Base-by-base conservation (phyloP, 306 rosid genomes). In the Sicyos baderoa region DNA sequence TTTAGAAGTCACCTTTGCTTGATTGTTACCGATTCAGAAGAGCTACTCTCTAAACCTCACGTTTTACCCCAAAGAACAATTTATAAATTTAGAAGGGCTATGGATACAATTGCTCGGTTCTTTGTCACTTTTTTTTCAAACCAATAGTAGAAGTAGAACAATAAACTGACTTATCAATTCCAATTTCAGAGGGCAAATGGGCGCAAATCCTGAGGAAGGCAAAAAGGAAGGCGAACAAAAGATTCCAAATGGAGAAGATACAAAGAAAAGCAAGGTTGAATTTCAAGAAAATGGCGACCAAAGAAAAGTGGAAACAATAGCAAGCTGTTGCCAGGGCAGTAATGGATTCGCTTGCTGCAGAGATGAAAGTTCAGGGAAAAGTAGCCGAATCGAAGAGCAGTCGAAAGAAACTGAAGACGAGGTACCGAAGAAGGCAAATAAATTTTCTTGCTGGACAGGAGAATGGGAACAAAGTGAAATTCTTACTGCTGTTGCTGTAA, bases 261-360 rank as follows among this genome's bases (percentile, higher is more conserved):
- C 9, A 66, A 73, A 75, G 72, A 60, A 56, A 57, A 78, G 67
- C 19, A 60, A 76, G 65, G 70, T 53, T 69, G 76, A 60, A 54
- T 54, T 37, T n/a, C 65, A 54, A 47, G 81, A 79, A 69, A 79
- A 58, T 6, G 72, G 42, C 57, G 42, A 10, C 12, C 75, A 76
- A 75, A 76, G 57, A 55, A 59, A 13, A 11, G 77, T 61, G 68
- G 84, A 79, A 67, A 77, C 44, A 18, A 57, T 77, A 15, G 44
- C 81, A 3, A 81, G 82, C 15, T 84, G 86, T 76, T 84, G 86
- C 86, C 84, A 79, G 83, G 95, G 91, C 69, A 87, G 74, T 72
- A 84, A 83, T 79, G 95, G 97, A 54, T 77, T 83, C 75, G 80
- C 87, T 22, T 91, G 97, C 72, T 92, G 98, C 85, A 79, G 75